Conservation (phyloP, 331 rosid genomes). For the Acacia pycnantha region DNA sequence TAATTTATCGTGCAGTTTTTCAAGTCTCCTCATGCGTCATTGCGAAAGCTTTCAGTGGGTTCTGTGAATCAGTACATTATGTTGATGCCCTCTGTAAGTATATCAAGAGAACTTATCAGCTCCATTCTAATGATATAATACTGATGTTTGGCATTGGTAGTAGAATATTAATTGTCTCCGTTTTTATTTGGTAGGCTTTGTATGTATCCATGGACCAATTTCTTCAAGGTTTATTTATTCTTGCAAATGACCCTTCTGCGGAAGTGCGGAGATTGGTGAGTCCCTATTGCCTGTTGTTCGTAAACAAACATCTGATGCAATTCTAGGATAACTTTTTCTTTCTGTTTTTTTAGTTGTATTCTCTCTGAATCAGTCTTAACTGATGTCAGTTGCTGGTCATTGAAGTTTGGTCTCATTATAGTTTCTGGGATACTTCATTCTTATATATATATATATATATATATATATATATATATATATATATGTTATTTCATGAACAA, state of each 20-base stretch:
- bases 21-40: constrained; percentile 85
- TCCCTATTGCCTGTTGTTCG: constrained; percentile 26
- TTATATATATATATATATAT: background rate
- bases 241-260: constrained; percentile 73
- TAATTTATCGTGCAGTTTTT: constrained; percentile 59
- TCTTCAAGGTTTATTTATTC: constrained; percentile 92
- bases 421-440: constrained; percentile 10
- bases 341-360: background rate
- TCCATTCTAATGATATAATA: constrained; percentile 25
- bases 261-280: constrained; percentile 98
- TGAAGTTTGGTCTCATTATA: background rate
- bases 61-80: constrained; percentile 93
- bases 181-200: constrained; percentile 62
- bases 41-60: constrained; percentile 89
- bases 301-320: constrained; percentile 19
- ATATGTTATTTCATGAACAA: constrained; percentile 12
- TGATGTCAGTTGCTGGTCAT: constrained; percentile 20
- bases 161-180: background rate
- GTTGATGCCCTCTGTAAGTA: constrained; percentile 95
- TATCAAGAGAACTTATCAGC: constrained; percentile 19
- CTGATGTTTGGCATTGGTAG: constrained; percentile 28
- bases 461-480: no score
- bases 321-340: background rate
- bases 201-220: constrained; percentile 81
- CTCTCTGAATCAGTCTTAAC: background rate